Conservation (phyloP, 441 rosid genomes). For the Euphorbia celastroides region DNA sequence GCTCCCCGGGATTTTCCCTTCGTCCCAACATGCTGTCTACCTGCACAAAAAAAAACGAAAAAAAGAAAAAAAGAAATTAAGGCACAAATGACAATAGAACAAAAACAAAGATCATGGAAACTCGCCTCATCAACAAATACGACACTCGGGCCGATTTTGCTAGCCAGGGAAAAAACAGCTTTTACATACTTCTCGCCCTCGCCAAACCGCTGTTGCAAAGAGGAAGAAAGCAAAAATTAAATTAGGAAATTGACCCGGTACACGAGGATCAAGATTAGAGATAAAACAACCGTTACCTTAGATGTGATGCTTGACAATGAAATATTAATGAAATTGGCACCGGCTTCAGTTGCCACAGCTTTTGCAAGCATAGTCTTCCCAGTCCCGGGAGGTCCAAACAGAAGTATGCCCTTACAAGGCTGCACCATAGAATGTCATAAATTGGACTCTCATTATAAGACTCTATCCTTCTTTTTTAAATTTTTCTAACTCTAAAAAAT, state of each 20-base stretch:
- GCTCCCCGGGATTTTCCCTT: conserved; percentile 90
- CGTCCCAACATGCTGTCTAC: conserved; percentile 97
- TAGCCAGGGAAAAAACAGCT: conserved; percentile 87
- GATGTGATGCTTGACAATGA: conserved; percentile 96
- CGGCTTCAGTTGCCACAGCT: conserved; percentile 96
- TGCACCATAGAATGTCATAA: too few relatives aligned
- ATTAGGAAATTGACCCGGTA: not conserved
- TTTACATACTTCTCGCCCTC: conserved; percentile 95
- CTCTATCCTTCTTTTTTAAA: conserved; percentile 2
- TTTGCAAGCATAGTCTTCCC: conserved; percentile 98
- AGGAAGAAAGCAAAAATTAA: conserved; percentile 15
- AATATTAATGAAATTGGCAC: conserved; percentile 88
- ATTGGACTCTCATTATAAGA: conserved; percentile 2
- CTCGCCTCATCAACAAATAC: conserved; percentile 87
- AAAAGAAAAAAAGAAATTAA: not conserved
- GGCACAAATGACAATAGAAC: too few relatives aligned
- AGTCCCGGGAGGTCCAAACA: conserved; percentile 97
- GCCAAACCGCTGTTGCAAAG: conserved; percentile 72
- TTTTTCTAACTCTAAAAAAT: conserved; percentile 12
- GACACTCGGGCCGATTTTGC: conserved; percentile 89
- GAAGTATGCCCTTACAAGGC: conserved; percentile 92
- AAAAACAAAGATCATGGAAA: conserved; percentile 17
- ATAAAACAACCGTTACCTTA: conserved; percentile 42
- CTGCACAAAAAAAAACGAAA: too few relatives aligned
- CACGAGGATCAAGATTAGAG: conserved; percentile 8